Conservation (phyloP, 768 basidiomycete genomes). For the Astraeus odoratus region DNA sequence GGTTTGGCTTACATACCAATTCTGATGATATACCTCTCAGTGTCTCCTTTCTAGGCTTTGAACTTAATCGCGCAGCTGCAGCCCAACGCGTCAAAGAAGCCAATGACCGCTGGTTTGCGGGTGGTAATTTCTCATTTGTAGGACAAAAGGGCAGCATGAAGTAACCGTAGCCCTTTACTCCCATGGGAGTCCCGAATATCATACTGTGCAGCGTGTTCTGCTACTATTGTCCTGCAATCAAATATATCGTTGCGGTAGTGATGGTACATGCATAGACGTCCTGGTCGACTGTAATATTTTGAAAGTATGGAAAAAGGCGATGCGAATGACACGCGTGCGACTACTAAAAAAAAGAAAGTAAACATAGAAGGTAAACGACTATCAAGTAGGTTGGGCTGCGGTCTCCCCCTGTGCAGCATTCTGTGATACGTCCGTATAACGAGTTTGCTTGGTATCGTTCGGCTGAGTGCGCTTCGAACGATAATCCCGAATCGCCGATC, state of each 20-base stretch:
- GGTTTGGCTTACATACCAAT: constrained; percentile 36
- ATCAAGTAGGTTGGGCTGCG: neutral
- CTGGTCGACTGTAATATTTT: no score
- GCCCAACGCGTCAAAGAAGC: constrained; percentile 90
- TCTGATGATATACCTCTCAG: neutral
- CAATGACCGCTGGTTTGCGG: constrained; percentile 94
- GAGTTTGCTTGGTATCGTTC: constrained; percentile 45
- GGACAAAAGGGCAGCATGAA: constrained; percentile 45
- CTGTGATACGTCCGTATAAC: constrained; percentile 67
- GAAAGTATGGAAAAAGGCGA: neutral
- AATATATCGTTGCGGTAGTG: neutral
- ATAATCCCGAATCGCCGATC: constrained; percentile 96
- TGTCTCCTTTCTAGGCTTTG: constrained; percentile 57
- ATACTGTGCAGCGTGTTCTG: no score
- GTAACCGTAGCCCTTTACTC: neutral
- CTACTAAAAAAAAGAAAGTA: neutral
- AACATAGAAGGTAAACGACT: neutral
- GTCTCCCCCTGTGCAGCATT: constrained; percentile 48
- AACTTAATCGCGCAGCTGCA: constrained; percentile 84
- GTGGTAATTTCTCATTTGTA: constrained; percentile 75
- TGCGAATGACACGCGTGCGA: constrained; percentile 1
- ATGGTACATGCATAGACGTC: neutral
- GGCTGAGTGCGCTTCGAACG: constrained; percentile 66
- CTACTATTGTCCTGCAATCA: neutral
- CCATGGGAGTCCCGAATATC: neutral